phyloP scores from a whole-genome alignment of 257 asterid genomes.

The Solanum megistacrolobum region DNA sequence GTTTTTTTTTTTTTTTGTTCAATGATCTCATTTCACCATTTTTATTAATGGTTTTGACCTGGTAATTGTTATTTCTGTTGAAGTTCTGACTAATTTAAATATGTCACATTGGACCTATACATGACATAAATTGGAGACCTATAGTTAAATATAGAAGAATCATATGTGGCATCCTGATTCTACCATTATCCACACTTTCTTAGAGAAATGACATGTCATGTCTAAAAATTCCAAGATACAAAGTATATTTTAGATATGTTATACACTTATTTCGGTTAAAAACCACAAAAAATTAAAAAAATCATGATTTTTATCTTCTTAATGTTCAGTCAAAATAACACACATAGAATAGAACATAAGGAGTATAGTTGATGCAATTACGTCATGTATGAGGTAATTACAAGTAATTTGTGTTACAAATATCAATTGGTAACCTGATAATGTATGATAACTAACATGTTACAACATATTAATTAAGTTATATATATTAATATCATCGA shows the following conservation, averaged over 20 bases:
- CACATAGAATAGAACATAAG: no score
- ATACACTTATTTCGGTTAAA: background rate
- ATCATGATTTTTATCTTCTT: no score
- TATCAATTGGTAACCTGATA: rapidly evolving
- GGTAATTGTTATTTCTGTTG: background rate
- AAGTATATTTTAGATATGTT: no score
- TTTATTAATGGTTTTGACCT: no score
- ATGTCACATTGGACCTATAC: background rate
- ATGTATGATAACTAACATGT: background rate
- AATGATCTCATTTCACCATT: background rate
- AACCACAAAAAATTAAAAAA: no score
- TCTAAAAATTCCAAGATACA: background rate
- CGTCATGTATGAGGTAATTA: background rate
- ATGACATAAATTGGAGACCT: no score
- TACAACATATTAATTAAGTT: background rate
- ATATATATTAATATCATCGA: background rate
- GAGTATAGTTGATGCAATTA: no score
- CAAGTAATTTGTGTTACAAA: background rate
- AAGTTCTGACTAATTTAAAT: background rate
- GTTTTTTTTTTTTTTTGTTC: background rate
- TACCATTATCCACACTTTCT: background rate
- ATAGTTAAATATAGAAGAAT: no score
- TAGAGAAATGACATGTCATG: background rate
- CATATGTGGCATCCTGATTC: no score
- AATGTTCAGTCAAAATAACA: no score